These are phyloP conservation scores for Termitomyces sp. DNA, from an alignment of 768 basidiomycete species.

Conservation along the genomic window DNA sequence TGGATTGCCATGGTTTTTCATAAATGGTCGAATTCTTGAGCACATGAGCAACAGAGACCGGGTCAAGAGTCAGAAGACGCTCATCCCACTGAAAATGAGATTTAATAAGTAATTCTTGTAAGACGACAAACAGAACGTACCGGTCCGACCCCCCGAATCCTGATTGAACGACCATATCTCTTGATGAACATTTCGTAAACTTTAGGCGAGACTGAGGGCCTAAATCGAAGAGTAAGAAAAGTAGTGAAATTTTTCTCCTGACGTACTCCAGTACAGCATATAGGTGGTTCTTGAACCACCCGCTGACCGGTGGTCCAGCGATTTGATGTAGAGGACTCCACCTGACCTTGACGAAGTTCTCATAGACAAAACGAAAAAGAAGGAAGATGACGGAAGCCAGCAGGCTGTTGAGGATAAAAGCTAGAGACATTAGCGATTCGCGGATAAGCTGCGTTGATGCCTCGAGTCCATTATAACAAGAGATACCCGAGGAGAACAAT, in stretches of 20 bases:
- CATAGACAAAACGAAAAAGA: slow-evolving; percentile 26
- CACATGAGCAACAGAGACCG: slow-evolving; percentile 68
- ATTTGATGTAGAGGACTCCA: slow-evolving; percentile 50
- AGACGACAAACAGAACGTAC: slow-evolving; percentile 37
- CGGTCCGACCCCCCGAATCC: slow-evolving; percentile 64
- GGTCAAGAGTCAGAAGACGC: slow-evolving; percentile 80
- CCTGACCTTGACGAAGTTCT: slow-evolving; percentile 28
- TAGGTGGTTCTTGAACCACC: slow-evolving; percentile 54
- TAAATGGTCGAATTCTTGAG: slow-evolving; percentile 70
- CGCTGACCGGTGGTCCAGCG: slow-evolving; percentile 55
- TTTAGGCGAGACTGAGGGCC: slow-evolving; percentile 52
- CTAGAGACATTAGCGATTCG: slow-evolving; percentile 9
- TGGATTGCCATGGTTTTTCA: slow-evolving; percentile 83
- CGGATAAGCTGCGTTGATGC: neutral
- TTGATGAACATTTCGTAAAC: slow-evolving; percentile 52
- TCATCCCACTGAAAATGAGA: slow-evolving; percentile 59
- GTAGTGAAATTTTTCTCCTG: neutral
- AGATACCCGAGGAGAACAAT: slow-evolving; percentile 5
- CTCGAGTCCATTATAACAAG: slow-evolving; percentile 6
- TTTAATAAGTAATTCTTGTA: neutral
- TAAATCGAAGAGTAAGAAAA: neutral
- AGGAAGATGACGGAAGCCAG: slow-evolving; percentile 3
- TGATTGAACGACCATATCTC: slow-evolving; percentile 66
- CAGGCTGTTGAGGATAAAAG: slow-evolving; percentile 9
- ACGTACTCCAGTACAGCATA: slow-evolving; percentile 56